These are phyloP conservation scores for Leptographium flavum DNA, from an alignment of 2,329 filamentous ascomycete genomes.

Conservation along the genomic window DNA sequence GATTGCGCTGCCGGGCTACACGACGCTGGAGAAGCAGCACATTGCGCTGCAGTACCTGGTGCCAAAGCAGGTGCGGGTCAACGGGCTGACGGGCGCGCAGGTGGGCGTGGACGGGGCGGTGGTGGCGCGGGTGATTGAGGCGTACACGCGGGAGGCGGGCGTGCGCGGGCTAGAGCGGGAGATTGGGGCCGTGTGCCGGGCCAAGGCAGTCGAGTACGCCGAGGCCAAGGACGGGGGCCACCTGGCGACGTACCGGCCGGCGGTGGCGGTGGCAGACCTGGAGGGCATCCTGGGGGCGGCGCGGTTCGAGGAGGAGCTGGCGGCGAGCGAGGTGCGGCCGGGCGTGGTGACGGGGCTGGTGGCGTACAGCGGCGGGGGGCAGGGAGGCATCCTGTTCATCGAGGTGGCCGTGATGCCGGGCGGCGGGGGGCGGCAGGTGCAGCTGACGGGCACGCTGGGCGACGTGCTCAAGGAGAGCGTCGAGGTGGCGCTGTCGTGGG, in stretches of 20 bases:
- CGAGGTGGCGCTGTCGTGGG: slow-evolving; percentile 91
- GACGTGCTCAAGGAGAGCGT: slow-evolving; percentile 96
- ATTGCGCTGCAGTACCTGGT: slow-evolving; percentile 90
- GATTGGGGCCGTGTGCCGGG: slow-evolving; percentile 83
- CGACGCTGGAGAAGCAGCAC: slow-evolving; percentile 89
- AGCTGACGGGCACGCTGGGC: slow-evolving; percentile 90
- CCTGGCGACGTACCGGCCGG: slow-evolving; percentile 55
- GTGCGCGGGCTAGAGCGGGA: slow-evolving; percentile 94
- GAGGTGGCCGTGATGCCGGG: slow-evolving; percentile 97
- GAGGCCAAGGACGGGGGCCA: slow-evolving; percentile 68
- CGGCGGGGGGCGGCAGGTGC: slow-evolving; percentile 75
- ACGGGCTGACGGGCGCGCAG: slow-evolving; percentile 66
- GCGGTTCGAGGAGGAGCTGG: slow-evolving; percentile 88
- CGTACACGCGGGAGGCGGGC: slow-evolving; percentile 90
- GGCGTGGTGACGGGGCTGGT: slow-evolving; percentile 94
- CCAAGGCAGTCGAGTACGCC: slow-evolving; percentile 89
- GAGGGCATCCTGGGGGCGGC: slow-evolving; percentile 88
- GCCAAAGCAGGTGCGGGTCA: slow-evolving; percentile 85
- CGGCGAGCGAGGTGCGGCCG: slow-evolving; percentile 68
- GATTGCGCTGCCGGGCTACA: slow-evolving; percentile 87
- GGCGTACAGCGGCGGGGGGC: slow-evolving; percentile 81
- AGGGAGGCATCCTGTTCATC: slow-evolving; percentile 95
- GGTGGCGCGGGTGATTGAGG: slow-evolving; percentile 87
- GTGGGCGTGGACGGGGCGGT: slow-evolving; percentile 69
- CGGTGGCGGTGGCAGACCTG: slow-evolving; percentile 63